phyloP scores from a whole-genome alignment of 1,139 yeast genomes.

The Scheffersomyces cryptocercus region DNA sequence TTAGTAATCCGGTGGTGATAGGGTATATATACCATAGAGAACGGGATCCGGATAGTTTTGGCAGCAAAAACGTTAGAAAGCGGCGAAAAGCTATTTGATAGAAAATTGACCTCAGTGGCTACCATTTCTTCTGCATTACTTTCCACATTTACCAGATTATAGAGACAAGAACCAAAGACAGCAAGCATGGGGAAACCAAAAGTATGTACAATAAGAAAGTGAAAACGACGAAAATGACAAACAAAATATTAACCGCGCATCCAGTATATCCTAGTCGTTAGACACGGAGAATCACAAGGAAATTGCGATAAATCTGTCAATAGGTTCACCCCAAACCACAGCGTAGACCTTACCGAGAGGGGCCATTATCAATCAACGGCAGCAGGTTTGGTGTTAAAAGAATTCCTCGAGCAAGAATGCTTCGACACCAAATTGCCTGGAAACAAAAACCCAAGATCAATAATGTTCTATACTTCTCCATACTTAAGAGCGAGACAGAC shows the following conservation, averaged over 20 bases:
- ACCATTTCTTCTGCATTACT: too few species aligned
- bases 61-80: too few species aligned
- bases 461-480: slow-evolving; percentile 78
- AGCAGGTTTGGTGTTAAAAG: slow-evolving; percentile 65
- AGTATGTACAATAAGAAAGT: slow-evolving; percentile 35
- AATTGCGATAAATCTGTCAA: slow-evolving; percentile 82
- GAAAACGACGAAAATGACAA: background rate
- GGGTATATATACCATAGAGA: too few species aligned
- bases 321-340: slow-evolving; percentile 73
- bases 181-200: slow-evolving; percentile 57
- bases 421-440: slow-evolving; percentile 23
- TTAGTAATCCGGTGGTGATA: too few species aligned
- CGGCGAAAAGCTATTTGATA: too few species aligned
- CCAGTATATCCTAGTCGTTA: slow-evolving; percentile 70
- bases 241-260: slow-evolving; percentile 10
- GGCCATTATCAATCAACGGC: slow-evolving; percentile 69
- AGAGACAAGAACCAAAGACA: too few species aligned
- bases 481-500: slow-evolving; percentile 82
- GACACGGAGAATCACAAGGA: slow-evolving; percentile 93
- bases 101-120: too few species aligned
- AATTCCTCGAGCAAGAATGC: slow-evolving; percentile 51
- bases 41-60: too few species aligned
- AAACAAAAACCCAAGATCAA: slow-evolving; percentile 28
- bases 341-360: slow-evolving; percentile 63
- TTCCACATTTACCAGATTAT: too few species aligned